Evolutionary conservation across 495 filamentous ascomycete species (phyloP), one percentile per base, ranked within the genome.

Genomic region (Xylaria curta): DNA sequence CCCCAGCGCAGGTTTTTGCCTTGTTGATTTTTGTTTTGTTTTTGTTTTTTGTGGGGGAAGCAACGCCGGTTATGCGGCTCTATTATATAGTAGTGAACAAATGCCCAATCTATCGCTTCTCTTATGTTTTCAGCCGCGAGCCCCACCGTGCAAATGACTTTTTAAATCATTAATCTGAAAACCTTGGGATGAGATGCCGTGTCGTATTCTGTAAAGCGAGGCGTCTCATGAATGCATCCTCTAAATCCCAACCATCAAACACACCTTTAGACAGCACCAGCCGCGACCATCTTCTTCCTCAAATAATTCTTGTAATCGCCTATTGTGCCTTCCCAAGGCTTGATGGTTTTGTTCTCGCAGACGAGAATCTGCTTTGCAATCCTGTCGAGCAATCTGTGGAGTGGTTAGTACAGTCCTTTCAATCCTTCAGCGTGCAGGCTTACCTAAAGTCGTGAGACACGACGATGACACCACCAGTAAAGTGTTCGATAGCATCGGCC

Each of bases 341-440:
- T 89, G 73, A 98, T 91, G 2, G 94, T 93, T 87, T 92, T 93
- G 88, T 98, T 91, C 84, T 99, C 97, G 84, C 96, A 99, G 46
- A 99, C 96, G 82, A 98, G 89, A 83, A 99, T 99, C 80, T 99
- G 94, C 88, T 98, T 99, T 74, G 96, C 96, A 80, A 99, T 99
- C 88, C 97, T 98, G 87, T 99, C 96, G 71, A 99, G 91, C 73
- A 99, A 85, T 86, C 93, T 95, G 74, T 49, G 58, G 6, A 38
- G 19, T 13, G 44, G 71, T 81, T 70, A 82, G 78, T 59, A 53
- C 33, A 31, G 5, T 8, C 44, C 59, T 6, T 4, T 40, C 15
- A n/a, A 42, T 42, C 60, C 17, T n/a, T 1, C 1, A 2, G 26
- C 51, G 51, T 26, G 1, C 56, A 56, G 65, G 51, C 89, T 78